Conservation (phyloP, 2,329 filamentous ascomycete genomes). For the Elsinoe australis region DNA sequence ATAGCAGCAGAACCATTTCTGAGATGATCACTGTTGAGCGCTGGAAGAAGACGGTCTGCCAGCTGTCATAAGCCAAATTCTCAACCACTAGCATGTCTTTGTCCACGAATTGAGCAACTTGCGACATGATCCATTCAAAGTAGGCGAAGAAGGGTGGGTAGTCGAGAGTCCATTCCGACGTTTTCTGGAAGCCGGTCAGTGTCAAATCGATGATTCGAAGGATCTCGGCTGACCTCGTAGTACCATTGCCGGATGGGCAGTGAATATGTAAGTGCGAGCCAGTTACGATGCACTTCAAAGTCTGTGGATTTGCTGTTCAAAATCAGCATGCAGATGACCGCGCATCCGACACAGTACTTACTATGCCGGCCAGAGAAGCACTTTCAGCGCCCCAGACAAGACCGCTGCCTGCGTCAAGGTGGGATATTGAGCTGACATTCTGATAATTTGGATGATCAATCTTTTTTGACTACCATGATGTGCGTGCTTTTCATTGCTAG, state of each 20-base stretch:
- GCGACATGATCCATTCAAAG: constrained; percentile 89
- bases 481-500: no score
- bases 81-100: constrained; percentile 72
- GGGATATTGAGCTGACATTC: constrained; percentile 75
- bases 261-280: constrained; percentile 91
- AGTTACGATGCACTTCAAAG: constrained; percentile 98
- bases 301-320: constrained; percentile 83
- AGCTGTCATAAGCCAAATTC: constrained; percentile 79
- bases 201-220: background rate
- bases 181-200: constrained; percentile 49
- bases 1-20: constrained; percentile 76
- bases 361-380: constrained; percentile 92
- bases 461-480: no score
- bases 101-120: constrained; percentile 68
- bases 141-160: constrained; percentile 97
- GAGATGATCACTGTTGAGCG: constrained; percentile 77
- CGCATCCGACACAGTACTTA: constrained; percentile 49
- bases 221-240: constrained; percentile 55
- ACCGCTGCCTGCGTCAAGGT: constrained; percentile 83
- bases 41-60: constrained; percentile 92
- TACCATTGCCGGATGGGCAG: constrained; percentile 88
- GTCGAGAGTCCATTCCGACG: constrained; percentile 98
- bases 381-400: constrained; percentile 79
- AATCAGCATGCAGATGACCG: background rate
- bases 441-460: no score